Conservation (phyloP, 2,329 filamentous ascomycete genomes). For the Madurella mycetomatis region DNA sequence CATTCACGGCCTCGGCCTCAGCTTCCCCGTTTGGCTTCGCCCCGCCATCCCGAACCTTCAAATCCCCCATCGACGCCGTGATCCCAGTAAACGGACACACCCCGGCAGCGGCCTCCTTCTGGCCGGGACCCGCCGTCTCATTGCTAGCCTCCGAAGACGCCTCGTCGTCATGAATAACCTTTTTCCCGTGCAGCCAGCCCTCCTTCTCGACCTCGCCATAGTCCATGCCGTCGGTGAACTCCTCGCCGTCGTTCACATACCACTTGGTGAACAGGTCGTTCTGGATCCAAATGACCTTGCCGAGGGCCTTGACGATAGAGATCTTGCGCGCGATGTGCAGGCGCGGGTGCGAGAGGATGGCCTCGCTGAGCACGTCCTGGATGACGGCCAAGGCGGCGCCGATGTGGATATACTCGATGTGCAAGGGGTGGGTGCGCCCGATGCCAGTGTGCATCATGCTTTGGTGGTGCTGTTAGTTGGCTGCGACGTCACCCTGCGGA, state of each 20-base stretch:
- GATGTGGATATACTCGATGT: conserved; percentile 78
- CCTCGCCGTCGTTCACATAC: conserved; percentile 67
- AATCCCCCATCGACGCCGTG: neutral
- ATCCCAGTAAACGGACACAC: conserved; percentile 13
- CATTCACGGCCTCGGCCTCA: neutral
- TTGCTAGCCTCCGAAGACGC: conserved; percentile 8
- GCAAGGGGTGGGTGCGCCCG: conserved; percentile 65
- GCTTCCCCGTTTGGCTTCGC: neutral
- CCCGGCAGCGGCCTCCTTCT: neutral
- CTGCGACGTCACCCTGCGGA: neutral
- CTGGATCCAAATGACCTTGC: conserved; percentile 83
- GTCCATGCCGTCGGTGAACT: conserved; percentile 46
- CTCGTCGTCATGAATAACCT: conserved; percentile 36
- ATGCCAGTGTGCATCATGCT: conserved; percentile 78
- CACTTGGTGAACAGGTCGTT: conserved; percentile 83
- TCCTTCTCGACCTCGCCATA: conserved; percentile 54
- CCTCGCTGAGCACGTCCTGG: conserved; percentile 72
- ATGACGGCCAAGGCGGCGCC: conserved; percentile 69
- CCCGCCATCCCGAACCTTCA: neutral
- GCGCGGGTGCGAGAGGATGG: conserved; percentile 66
- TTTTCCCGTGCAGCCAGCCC: conserved; percentile 61
- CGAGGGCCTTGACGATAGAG: conserved; percentile 68
- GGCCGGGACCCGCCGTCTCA: conserved; percentile 1
- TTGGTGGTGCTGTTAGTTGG: neutral
- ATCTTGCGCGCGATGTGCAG: conserved; percentile 65